Evolutionary conservation across 345 rosid genomes (phyloP).

Genomic region (Bretschneidera sinensis): DNA sequence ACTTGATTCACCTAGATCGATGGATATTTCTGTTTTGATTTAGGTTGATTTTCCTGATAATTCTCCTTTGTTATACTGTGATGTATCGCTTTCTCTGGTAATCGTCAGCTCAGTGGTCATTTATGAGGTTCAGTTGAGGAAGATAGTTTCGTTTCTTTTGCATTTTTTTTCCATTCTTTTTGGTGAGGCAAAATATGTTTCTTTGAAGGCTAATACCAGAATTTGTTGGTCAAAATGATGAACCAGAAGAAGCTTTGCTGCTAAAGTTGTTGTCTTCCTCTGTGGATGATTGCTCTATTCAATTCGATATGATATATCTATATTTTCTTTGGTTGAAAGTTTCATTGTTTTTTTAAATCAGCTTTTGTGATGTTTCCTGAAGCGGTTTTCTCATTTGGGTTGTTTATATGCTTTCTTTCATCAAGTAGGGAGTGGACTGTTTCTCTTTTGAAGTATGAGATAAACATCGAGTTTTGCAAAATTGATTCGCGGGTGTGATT

Average conservation of each 20-base stretch:
- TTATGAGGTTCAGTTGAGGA: too few species aligned
- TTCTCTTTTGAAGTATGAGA: not conserved
- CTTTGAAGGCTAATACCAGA: too few species aligned
- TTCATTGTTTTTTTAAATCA: not conserved
- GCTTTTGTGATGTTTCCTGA: conserved; percentile 9
- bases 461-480: not conserved
- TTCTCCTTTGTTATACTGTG: too few species aligned
- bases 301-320: not conserved
- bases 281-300: not conserved
- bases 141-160: too few species aligned
- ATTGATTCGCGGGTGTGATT: too few species aligned
- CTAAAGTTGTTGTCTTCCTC: not conserved
- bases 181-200: too few species aligned
- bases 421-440: too few species aligned
- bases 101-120: too few species aligned
- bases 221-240: not conserved
- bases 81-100: too few species aligned
- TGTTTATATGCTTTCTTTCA: not conserved
- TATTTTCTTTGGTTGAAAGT: not conserved
- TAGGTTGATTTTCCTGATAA: not conserved
- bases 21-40: not conserved
- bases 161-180: too few species aligned
- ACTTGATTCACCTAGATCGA: too few species aligned
- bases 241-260: not conserved
- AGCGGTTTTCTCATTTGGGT: conserved; percentile 8